Percentiles rank a stretch among this genome's conserved stretches.
These are phyloP conservation scores for Aquilaria malaccensis DNA, from an alignment of 345 rosid species.

Conservation along the genomic window DNA sequence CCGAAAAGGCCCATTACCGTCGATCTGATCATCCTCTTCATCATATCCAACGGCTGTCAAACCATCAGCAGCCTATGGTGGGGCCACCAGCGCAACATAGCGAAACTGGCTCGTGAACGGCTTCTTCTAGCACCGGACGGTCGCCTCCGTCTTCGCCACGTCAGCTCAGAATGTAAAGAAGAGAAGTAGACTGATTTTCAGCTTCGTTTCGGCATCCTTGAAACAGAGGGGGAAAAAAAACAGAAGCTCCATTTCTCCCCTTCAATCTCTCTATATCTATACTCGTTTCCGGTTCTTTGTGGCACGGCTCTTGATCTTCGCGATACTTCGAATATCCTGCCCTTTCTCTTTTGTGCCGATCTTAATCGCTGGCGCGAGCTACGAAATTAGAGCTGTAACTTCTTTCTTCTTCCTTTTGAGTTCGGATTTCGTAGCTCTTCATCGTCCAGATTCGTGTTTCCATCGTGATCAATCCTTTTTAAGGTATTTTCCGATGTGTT, in stretches of 20 bases:
- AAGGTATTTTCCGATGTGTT: background rate
- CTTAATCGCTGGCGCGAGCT: background rate
- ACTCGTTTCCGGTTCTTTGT: conserved; percentile 18
- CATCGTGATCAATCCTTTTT: background rate
- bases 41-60: conserved; percentile 9
- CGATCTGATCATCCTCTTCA: background rate
- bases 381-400: background rate
- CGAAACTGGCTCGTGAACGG: conserved; percentile 26
- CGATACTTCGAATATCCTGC: conserved; percentile 15
- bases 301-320: conserved; percentile 16
- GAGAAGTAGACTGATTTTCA: conserved; percentile 12
- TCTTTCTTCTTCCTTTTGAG: conserved; percentile 1
- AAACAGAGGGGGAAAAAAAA: conserved; percentile 1
- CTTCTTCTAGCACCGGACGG: conserved; percentile 26
- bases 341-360: background rate
- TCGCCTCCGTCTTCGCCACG: conserved; percentile 29
- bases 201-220: conserved; percentile 32
- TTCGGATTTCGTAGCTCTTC: background rate
- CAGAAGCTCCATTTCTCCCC: conserved; percentile 3
- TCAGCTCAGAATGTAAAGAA: conserved; percentile 15
- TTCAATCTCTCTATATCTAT: conserved; percentile 13
- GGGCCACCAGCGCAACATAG: conserved; percentile 6
- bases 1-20: background rate
- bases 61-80: background rate
- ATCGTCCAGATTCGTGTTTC: conserved; percentile 8